Conservation (phyloP, 805 yeast genomes). For the Wickerhamiella occidentalis region DNA sequence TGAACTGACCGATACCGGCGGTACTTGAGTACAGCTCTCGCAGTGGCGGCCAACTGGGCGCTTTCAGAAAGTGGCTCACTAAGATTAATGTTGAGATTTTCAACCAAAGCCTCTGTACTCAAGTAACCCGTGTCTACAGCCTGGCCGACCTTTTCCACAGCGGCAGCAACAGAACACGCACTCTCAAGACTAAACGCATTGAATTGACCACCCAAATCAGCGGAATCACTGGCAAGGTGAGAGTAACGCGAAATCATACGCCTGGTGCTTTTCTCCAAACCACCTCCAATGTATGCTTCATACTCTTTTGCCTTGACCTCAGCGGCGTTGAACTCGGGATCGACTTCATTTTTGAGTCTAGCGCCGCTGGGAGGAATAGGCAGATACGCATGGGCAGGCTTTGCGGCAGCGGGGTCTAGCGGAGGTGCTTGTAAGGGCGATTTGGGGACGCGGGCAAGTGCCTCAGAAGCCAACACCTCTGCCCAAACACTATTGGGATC, state of each 20-base stretch:
- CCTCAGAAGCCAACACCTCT: conserved; percentile 53
- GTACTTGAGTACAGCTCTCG: conserved; percentile 47
- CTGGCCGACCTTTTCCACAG: conserved; percentile 74
- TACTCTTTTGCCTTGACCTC: conserved; percentile 38
- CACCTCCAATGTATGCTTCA: conserved; percentile 34
- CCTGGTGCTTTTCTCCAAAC: conserved; percentile 47
- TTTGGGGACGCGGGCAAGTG: conserved; percentile 41
- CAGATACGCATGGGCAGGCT: conserved; percentile 47
- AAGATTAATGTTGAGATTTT: conserved; percentile 44
- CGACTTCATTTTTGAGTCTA: conserved; percentile 28
- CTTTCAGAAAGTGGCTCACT: conserved; percentile 59
- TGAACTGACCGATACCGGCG: conserved; percentile 47
- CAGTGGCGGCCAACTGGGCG: conserved; percentile 50
- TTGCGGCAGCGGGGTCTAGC: conserved; percentile 41
- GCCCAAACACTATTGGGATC: conserved; percentile 80
- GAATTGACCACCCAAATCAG: conserved; percentile 64
- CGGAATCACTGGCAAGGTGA: conserved; percentile 50
- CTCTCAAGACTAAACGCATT: conserved; percentile 49
- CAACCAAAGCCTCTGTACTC: conserved; percentile 40
- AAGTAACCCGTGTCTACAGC: conserved; percentile 56
- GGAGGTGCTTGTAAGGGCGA: conserved; percentile 51
- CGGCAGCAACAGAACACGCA: conserved; percentile 33
- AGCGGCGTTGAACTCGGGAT: conserved; percentile 29
- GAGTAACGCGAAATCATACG: conserved; percentile 42
- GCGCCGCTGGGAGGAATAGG: conserved; percentile 45